Conservation (phyloP, 2,329 filamentous ascomycete species). For the Calonectria hawksworthii region DNA sequence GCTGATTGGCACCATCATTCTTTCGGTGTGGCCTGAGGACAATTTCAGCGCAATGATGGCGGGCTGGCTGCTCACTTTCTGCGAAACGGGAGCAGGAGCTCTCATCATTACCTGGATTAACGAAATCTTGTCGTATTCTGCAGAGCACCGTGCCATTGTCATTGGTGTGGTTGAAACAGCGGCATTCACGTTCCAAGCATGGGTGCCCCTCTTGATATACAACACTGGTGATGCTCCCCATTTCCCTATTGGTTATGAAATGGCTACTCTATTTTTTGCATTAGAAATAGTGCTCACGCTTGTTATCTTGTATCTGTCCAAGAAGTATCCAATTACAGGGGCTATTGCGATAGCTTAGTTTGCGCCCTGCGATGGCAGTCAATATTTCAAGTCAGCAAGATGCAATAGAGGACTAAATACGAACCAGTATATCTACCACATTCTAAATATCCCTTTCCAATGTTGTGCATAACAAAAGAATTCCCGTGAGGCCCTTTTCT, state of each 20-base stretch:
- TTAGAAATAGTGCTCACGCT: conserved; percentile 45
- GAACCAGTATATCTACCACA: no score
- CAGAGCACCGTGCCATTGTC: conserved; percentile 63
- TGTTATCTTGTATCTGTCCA: conserved; percentile 34
- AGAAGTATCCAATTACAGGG: not conserved
- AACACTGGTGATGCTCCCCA: conserved; percentile 53
- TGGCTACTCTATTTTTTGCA: conserved; percentile 50
- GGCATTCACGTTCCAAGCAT: conserved; percentile 60
- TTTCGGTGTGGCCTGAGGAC: conserved; percentile 51
- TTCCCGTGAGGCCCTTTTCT: no score
- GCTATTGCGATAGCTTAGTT: not conserved
- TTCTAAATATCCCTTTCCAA: no score
- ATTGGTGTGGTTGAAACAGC: conserved; percentile 63
- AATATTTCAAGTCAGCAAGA: not conserved
- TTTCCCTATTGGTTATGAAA: conserved; percentile 55
- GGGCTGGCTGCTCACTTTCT: conserved; percentile 53
- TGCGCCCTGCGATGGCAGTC: not conserved
- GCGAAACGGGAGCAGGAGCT: conserved; percentile 51
- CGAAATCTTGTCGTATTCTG: conserved; percentile 59
- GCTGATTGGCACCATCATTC: conserved; percentile 51
- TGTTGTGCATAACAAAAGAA: no score
- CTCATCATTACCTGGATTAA: conserved; percentile 63
- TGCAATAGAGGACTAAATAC: no score
- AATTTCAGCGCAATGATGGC: conserved; percentile 53
- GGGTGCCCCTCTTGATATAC: conserved; percentile 57